Base-by-base conservation (phyloP, 2,329 filamentous ascomycete genomes). In the Fusarium secorum region DNA sequence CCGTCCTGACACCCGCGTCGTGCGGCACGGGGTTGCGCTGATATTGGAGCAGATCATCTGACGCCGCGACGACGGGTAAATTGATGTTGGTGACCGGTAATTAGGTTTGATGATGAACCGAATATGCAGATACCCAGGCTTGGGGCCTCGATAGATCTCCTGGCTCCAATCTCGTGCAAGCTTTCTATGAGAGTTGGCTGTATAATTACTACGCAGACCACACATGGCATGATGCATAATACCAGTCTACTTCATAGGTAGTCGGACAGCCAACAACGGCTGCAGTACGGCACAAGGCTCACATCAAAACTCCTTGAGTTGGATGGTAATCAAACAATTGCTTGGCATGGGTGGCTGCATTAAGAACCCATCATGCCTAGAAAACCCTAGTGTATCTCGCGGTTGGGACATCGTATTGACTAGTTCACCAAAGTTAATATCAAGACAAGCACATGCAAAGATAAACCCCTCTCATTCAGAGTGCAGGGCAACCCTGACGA, bases 331-430 rank as follows among this genome's bases (percentile, higher is more conserved):
- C 51, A 38, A 44, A 42, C 42, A 33, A 39, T 33, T 36, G 57
- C 41, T 72, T 33, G 39, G 59, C 55, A 61, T 67, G 63, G 64
- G n/a, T 66, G 52, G 45, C 44, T 61, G 33, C 45, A 36, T 38
- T 45, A 20, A 45, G 26, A 52, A 55, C 33, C 56, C 56, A 56
- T 58, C 62, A 67, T 66, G 28, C 20, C 41, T 56, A 30, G n/a
- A 52, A 68, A 55, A n/a, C 53, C 38, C 41, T 36, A 39, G 38
- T 54, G 65, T 49, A 62, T 63, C 60, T 41, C 26, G 64, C n/a
- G 58, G 68, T 75, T 67, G 70, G 66, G 64, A 54, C 57, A 71
- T 67, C 64, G 60, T 64, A 68, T 72, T 62, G 62, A 67, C 56
- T 49, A 63, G 58, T 51, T 46, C 38, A 32, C 42, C 44, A 57